Evolutionary conservation across 805 yeast species (phyloP).

Genomic region (Suhomyces xylopsoci): DNA sequence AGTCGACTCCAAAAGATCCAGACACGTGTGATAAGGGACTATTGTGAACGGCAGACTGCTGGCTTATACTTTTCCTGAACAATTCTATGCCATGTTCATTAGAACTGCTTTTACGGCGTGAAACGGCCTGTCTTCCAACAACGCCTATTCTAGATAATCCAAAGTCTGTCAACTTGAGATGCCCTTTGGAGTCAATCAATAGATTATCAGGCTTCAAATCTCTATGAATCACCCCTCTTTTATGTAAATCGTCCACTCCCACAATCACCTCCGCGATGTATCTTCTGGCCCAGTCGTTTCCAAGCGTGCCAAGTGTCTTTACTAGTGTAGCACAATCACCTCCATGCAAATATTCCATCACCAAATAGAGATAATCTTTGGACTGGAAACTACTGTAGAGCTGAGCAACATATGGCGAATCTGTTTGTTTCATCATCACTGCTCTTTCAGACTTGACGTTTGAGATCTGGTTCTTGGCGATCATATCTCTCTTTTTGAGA

Average conservation of each 20-base stretch:
- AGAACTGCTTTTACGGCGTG: constrained; percentile 40
- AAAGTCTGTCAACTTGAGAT: constrained; percentile 89
- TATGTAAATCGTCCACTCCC: constrained; percentile 87
- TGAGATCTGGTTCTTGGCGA: constrained; percentile 92
- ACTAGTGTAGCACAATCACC: constrained; percentile 92
- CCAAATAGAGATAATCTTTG: constrained; percentile 79
- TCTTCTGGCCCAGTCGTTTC: constrained; percentile 81
- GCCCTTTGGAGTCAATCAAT: constrained; percentile 82
- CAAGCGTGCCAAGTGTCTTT: constrained; percentile 76
- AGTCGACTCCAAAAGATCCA: constrained; percentile 13
- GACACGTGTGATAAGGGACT: constrained; percentile 24
- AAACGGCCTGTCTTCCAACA: constrained; percentile 66
- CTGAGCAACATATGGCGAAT: constrained; percentile 89
- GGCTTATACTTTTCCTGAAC: constrained; percentile 29
- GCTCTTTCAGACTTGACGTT: constrained; percentile 95
- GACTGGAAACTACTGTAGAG: constrained; percentile 87
- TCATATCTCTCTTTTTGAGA: constrained; percentile 89
- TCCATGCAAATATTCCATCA: constrained; percentile 94
- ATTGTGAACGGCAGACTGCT: constrained; percentile 12
- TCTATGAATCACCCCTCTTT: constrained; percentile 86
- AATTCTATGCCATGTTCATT: constrained; percentile 42
- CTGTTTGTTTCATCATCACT: constrained; percentile 95
- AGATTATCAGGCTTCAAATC: constrained; percentile 95
- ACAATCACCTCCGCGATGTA: constrained; percentile 88
- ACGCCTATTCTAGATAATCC: constrained; percentile 90